Evolutionary conservation across 208 protist species (phyloP).

Genomic region (Leishmania amazonensis): DNA sequence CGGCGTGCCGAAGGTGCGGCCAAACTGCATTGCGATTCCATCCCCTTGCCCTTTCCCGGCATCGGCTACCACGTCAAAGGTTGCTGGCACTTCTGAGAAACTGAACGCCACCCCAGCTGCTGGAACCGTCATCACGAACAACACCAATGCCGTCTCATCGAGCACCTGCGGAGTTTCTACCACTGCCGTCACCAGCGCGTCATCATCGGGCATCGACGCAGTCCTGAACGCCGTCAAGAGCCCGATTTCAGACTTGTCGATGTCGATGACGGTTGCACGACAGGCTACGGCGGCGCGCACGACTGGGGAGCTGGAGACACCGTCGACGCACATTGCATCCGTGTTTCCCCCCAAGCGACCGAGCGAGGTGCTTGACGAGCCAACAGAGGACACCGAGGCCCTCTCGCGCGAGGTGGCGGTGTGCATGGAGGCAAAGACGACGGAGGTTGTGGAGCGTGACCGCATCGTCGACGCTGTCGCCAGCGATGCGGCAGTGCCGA

Average conservation of each 20-base stretch:
- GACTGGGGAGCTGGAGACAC: neutral
- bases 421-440: neutral
- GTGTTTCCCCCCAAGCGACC: neutral
- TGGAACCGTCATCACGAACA: neutral
- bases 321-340: neutral
- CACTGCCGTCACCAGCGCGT: neutral
- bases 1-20: conserved; percentile 13
- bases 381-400: neutral
- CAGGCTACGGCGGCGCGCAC: neutral
- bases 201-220: neutral
- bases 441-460: neutral
- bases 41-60: neutral
- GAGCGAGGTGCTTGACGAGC: neutral
- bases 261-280: neutral
- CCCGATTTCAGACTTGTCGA: neutral
- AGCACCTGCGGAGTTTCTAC: neutral
- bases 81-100: too few relatives aligned
- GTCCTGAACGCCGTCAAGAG: neutral
- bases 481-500: conserved; percentile 4
- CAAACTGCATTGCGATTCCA: neutral
- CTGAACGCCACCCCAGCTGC: neutral
- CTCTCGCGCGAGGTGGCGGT: neutral
- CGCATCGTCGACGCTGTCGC: neutral
- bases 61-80: neutral
- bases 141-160: neutral